Evolutionary conservation across 78 protist species (phyloP).

Genomic region (Neovahlkampfia damariscottae): DNA sequence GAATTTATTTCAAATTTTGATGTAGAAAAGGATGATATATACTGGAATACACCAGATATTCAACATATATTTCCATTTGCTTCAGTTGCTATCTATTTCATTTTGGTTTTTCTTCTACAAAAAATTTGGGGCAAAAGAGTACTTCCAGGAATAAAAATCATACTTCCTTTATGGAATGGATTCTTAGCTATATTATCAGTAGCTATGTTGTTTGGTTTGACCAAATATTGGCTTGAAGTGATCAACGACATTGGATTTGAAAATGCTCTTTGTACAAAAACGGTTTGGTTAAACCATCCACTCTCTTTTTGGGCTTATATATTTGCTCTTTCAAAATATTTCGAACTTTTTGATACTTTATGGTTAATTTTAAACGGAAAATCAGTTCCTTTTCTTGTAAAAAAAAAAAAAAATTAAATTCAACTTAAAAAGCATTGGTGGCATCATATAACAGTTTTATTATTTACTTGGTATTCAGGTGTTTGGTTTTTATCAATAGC

Average conservation of each 20-base stretch:
- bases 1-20: too few species aligned
- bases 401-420: too few species aligned
- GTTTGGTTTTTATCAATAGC: conserved; percentile 29
- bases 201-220: background rate
- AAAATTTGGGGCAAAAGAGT: too few species aligned
- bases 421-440: too few species aligned
- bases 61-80: too few species aligned
- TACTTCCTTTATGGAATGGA: too few species aligned
- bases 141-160: too few species aligned
- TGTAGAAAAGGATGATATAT: too few species aligned
- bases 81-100: too few species aligned
- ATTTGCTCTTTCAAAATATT: background rate
- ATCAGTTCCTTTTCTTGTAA: background rate
- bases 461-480: conserved; percentile 53
- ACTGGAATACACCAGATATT: too few species aligned
- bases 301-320: background rate
- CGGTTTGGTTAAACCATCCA: background rate
- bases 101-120: too few species aligned
- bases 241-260: background rate
- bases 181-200: background rate
- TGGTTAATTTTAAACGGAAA: background rate
- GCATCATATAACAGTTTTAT: conserved; percentile 51
- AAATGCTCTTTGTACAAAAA: background rate
- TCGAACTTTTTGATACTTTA: background rate
- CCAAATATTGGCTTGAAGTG: background rate